phyloP scores from a whole-genome alignment of 1,139 yeast genomes.

The Candida tropicalis region DNA sequence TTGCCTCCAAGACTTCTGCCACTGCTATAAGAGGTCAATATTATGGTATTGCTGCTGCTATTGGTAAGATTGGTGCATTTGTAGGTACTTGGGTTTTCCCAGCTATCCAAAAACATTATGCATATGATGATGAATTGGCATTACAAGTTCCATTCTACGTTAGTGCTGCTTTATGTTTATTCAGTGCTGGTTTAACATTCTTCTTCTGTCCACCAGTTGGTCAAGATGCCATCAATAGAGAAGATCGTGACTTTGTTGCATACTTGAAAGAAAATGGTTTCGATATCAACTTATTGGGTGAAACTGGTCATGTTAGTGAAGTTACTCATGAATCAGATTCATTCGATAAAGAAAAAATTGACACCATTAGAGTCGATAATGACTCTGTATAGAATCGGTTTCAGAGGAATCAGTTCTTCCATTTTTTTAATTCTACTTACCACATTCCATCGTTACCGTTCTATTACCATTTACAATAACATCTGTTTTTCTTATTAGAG shows the following conservation, averaged over 20 bases:
- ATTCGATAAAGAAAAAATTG: slow-evolving; percentile 4
- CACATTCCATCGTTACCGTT: too few species aligned
- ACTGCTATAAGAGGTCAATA: slow-evolving; percentile 89
- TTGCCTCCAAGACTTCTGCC: slow-evolving; percentile 85
- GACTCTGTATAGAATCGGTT: neutral
- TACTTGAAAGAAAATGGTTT: slow-evolving; percentile 64
- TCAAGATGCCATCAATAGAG: slow-evolving; percentile 78
- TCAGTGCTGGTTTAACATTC: slow-evolving; percentile 69
- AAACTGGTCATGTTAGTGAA: slow-evolving; percentile 8
- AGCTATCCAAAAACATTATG: slow-evolving; percentile 52
- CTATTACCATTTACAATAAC: too few species aligned
- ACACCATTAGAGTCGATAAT: slow-evolving; percentile 1
- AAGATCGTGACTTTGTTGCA: slow-evolving; percentile 69
- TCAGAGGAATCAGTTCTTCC: too few species aligned
- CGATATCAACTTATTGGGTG: slow-evolving; percentile 54
- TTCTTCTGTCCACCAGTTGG: slow-evolving; percentile 79
- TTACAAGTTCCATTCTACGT: slow-evolving; percentile 80
- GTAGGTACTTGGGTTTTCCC: slow-evolving; percentile 92
- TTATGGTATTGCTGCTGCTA: slow-evolving; percentile 89
- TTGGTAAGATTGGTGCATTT: slow-evolving; percentile 91
- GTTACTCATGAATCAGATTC: slow-evolving; percentile 7
- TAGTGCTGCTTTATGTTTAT: slow-evolving; percentile 72
- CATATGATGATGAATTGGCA: slow-evolving; percentile 42
- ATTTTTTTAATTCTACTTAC: neutral
- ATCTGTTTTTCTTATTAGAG: too few species aligned